Percentiles rank a stretch among this genome's conserved stretches.
These are phyloP conservation scores for Hypoxylon sp. DNA, from an alignment of 2,329 filamentous ascomycete species.

Conservation along the genomic window DNA sequence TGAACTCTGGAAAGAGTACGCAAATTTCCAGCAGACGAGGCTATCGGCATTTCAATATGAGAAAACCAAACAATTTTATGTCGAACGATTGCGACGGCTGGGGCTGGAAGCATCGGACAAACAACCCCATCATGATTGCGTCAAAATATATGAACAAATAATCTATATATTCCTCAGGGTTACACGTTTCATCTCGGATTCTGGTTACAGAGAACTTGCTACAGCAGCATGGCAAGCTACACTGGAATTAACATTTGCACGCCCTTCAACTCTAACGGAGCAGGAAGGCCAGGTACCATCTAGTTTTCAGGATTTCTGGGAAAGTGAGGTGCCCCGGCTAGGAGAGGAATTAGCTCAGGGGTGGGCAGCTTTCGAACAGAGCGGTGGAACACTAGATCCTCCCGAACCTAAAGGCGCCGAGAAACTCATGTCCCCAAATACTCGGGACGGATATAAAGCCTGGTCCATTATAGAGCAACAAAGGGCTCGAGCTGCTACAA, in stretches of 20 bases:
- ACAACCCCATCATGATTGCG: slow-evolving; percentile 28
- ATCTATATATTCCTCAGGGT: slow-evolving; percentile 81
- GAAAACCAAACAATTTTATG: slow-evolving; percentile 71
- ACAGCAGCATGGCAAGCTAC: slow-evolving; percentile 86
- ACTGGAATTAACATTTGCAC: slow-evolving; percentile 79
- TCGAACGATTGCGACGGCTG: slow-evolving; percentile 67
- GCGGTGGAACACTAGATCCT: slow-evolving; percentile 57
- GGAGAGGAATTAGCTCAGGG: slow-evolving; percentile 81
- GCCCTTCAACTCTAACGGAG: slow-evolving; percentile 60
- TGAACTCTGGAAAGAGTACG: slow-evolving; percentile 78
- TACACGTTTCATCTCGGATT: slow-evolving; percentile 81
- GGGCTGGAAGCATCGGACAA: slow-evolving; percentile 41
- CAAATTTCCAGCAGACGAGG: slow-evolving; percentile 80
- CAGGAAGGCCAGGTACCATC: slow-evolving; percentile 52
- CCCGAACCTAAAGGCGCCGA: slow-evolving; percentile 58
- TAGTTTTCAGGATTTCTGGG: slow-evolving; percentile 84
- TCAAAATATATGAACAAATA: slow-evolving; percentile 59
- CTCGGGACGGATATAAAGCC: slow-evolving; percentile 64
- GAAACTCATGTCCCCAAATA: slow-evolving; percentile 45
- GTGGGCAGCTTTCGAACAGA: slow-evolving; percentile 72
- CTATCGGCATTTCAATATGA: slow-evolving; percentile 79
- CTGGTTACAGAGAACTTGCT: slow-evolving; percentile 84
- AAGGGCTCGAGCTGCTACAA: slow-evolving; percentile 62
- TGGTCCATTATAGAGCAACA: slow-evolving; percentile 71
- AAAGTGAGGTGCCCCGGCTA: slow-evolving; percentile 83